A percentile compares a stretch with the other conserved stretches of the same genome.
phyloP scores from a whole-genome alignment of 2,329 filamentous ascomycete genomes.

The Canariomyces notabilis region DNA sequence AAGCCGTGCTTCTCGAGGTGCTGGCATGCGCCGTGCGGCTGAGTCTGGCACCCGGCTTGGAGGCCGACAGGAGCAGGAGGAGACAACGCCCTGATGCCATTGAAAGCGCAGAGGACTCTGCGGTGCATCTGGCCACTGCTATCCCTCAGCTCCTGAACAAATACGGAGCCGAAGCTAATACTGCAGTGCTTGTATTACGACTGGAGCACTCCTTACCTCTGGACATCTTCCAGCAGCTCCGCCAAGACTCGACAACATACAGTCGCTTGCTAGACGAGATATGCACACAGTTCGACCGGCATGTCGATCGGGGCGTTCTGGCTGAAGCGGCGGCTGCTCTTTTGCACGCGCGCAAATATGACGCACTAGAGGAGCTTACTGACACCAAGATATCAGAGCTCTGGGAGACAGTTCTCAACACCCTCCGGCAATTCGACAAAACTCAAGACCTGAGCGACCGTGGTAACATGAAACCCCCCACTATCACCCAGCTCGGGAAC shows the following conservation, averaged over 20 bases:
- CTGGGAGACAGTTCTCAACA: slow-evolving; percentile 78
- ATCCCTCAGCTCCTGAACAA: slow-evolving; percentile 88
- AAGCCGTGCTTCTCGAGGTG: slow-evolving; percentile 80
- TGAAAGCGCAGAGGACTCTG: slow-evolving; percentile 72
- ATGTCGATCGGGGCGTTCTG: slow-evolving; percentile 80
- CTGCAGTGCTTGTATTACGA: slow-evolving; percentile 78
- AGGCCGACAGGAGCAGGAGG: slow-evolving; percentile 57
- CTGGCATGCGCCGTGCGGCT: slow-evolving; percentile 77
- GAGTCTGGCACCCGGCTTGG: slow-evolving; percentile 60
- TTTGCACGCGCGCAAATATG: slow-evolving; percentile 77
- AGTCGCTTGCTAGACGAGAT: slow-evolving; percentile 82
- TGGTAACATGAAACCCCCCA: slow-evolving; percentile 60
- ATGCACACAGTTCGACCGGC: slow-evolving; percentile 88
- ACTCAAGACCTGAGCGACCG: slow-evolving; percentile 67
- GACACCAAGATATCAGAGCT: slow-evolving; percentile 73
- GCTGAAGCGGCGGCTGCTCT: slow-evolving; percentile 78
- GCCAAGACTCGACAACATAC: slow-evolving; percentile 79
- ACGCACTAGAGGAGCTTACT: slow-evolving; percentile 81
- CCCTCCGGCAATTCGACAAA: slow-evolving; percentile 65
- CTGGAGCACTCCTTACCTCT: slow-evolving; percentile 83
- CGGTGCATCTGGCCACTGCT: slow-evolving; percentile 67
- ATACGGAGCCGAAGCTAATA: slow-evolving; percentile 83
- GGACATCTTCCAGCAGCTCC: slow-evolving; percentile 80
- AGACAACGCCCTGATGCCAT: slow-evolving; percentile 57
- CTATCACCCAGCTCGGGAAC: slow-evolving; percentile 66